These are phyloP conservation scores for Cladosporium cucumerinum DNA, from an alignment of 2,329 filamentous ascomycete genomes.

Conservation along the genomic window DNA sequence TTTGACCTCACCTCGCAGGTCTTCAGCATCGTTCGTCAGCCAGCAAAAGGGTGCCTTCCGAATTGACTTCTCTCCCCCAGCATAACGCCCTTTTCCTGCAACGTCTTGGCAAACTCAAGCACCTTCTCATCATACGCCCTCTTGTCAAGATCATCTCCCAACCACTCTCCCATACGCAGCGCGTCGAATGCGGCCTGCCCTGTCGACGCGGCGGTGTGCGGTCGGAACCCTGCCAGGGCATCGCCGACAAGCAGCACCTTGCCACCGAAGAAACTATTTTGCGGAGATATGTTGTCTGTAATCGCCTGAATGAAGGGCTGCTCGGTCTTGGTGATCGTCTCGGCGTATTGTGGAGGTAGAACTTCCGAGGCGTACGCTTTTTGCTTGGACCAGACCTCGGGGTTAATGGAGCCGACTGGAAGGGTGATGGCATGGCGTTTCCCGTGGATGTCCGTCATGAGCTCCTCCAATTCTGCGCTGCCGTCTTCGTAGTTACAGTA, in stretches of 20 bases:
- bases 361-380: slow-evolving; percentile 32
- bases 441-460: slow-evolving; percentile 46
- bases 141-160: slow-evolving; percentile 37
- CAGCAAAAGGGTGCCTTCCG: slow-evolving; percentile 33
- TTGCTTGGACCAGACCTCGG: slow-evolving; percentile 40
- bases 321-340: slow-evolving; percentile 40
- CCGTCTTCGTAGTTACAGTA: slow-evolving; percentile 44
- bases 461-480: slow-evolving; percentile 38
- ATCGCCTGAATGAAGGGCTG: slow-evolving; percentile 47
- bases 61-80: slow-evolving; percentile 43
- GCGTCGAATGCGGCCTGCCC: slow-evolving; percentile 48
- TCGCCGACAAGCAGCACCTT: slow-evolving; percentile 48
- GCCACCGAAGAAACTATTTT: slow-evolving; percentile 40
- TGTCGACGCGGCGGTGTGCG: slow-evolving; percentile 47
- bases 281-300: slow-evolving; percentile 40
- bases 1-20: no score
- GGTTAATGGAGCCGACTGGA: slow-evolving; percentile 40
- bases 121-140: slow-evolving; percentile 38
- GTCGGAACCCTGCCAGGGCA: slow-evolving; percentile 45
- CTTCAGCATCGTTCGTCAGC: neutral
- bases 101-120: slow-evolving; percentile 36
- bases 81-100: slow-evolving; percentile 39
- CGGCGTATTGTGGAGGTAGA: slow-evolving; percentile 42
- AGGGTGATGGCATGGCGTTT: slow-evolving; percentile 42
- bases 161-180: slow-evolving; percentile 39